phyloP scores from a whole-genome alignment of 257 asterid species.

The Fraxinus quadrangulata region DNA sequence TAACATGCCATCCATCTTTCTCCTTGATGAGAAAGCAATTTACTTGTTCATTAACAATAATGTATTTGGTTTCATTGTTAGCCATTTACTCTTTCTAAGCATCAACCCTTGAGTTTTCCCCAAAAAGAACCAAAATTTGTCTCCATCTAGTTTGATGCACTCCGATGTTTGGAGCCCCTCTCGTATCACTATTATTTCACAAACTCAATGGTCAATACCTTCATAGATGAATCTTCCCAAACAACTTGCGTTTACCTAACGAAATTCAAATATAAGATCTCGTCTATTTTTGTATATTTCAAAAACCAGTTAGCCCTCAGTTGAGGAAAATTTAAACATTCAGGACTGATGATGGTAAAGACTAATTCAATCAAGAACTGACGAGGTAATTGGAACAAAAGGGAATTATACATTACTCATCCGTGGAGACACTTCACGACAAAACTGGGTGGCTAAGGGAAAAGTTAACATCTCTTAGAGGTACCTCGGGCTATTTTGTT shows the following conservation, averaged over 20 bases:
- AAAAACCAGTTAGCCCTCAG: background rate
- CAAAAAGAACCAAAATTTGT: background rate
- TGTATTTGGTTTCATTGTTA: background rate
- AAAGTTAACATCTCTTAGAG: too few relatives aligned
- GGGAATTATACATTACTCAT: background rate
- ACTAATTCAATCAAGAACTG: too few relatives aligned
- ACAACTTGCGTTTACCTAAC: background rate
- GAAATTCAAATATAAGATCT: background rate
- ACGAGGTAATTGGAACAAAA: background rate
- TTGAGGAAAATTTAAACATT: background rate
- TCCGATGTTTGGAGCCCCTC: background rate
- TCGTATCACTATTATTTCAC: background rate
- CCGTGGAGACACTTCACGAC: background rate
- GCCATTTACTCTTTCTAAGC: background rate
- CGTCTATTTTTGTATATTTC: background rate
- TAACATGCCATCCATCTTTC: background rate
- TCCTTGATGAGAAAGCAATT: background rate
- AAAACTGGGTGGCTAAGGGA: background rate
- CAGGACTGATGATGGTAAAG: background rate
- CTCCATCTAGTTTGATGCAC: background rate
- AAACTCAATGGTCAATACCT: background rate
- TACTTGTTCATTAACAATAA: background rate
- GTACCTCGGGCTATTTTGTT: too few relatives aligned
- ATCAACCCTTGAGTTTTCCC: background rate
- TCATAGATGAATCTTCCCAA: background rate